Evolutionary conservation across 768 basidiomycete species (phyloP), one percentile per base, ranked within the genome.

Genomic region (Mycena vulgaris): DNA sequence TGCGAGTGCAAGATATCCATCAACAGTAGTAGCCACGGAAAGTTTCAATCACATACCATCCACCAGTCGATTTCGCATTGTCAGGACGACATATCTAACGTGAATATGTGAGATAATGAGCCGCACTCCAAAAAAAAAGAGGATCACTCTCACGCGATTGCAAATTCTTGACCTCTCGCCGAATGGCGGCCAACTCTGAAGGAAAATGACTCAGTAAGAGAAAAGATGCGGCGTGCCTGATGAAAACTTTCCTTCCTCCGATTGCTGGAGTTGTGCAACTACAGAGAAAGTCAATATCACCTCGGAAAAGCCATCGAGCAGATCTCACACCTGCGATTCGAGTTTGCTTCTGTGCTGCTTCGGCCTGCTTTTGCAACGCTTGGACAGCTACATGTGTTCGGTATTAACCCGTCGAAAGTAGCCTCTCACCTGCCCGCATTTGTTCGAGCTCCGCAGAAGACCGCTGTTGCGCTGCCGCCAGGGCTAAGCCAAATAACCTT

Each of bases 401-500:
- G 23, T 1, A 61, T n/a, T n/a, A 45, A 5, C 2, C 3, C 21
- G 21, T 45, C 21, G 19, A 23, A 19, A 27, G 7, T 25, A 8
- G 11, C 5, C 19, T 21, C 35, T 39, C 5, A 62, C 69, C 58
- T 70, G 47, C 53, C 13, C 70, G 49, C 61, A 71, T 62, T 31
- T 71, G 60, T n/a, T 67, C 52, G 1, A 71, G 59, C 57, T 71
- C 65, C 7, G 45, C 56, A 0, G 70, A 71, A 11, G 70, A 71
- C 8, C 70, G 51, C 31, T 67, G 70, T 30, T 67, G 45, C 10
- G 70, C 56, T 11, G 60, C 70, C 13, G 45, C 66, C 2, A 71
- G 61, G 3, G 70, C 70, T 71, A 28, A 3, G 58, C 14, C 16
- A 23, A 0, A 47, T 9, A 27, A 27, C 51, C 7, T 0, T 42